Evolutionary conservation across 2,329 filamentous ascomycete species (phyloP), one percentile per base, ranked within the genome.

Genomic region (Gyromitra esculenta): DNA sequence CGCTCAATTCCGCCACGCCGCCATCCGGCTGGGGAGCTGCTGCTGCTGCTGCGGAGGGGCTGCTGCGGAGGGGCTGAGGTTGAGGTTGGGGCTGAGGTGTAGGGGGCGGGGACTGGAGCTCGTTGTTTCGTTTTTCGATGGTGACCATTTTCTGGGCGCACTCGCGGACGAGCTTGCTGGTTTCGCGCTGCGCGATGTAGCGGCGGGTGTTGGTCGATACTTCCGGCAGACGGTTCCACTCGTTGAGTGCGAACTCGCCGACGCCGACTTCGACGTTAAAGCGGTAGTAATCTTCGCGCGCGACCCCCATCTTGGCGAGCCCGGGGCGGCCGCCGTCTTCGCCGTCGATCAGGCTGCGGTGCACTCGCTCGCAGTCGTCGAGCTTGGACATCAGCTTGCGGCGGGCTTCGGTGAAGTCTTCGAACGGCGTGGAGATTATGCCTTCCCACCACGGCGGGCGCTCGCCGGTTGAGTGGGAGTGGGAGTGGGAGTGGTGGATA

Each of bases 231-330:
- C 95, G 89, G 81, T 93, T 89, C 96, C 96, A 99, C 83, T 98
- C 96, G 82, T 98, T 99, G 94, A 99, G 97, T 67, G 92, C 95
- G 82, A 97, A 98, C 82, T 98, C 96, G 70, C 95, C 96, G 1
- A 98, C 95, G 0, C 96, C 96, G 13, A 97, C 91, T 82, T 98
- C 95, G 45, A 98, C 96, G 79, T 99, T 99, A n/a, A 98, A 87
- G 5, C 96, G 92, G 83, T 94, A 97, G 85, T 99, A 99, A 83
- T 96, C 93, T 73, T 97, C 94, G 64, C 89, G 88, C 80, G 92
- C 94, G 75, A 98, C 93, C 25, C 91, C 89, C 50, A 94, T 89
- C 83, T 79, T 78, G 1, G 78, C 78, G 2, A 79, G 76, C 2
- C 76, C 70, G 7, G 78, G 78, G 3, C 78, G 73, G 9, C 78